These are phyloP conservation scores for Sporisorium exsertum DNA, from an alignment of 1,284 basidiomycete genomes.

Conservation along the genomic window DNA sequence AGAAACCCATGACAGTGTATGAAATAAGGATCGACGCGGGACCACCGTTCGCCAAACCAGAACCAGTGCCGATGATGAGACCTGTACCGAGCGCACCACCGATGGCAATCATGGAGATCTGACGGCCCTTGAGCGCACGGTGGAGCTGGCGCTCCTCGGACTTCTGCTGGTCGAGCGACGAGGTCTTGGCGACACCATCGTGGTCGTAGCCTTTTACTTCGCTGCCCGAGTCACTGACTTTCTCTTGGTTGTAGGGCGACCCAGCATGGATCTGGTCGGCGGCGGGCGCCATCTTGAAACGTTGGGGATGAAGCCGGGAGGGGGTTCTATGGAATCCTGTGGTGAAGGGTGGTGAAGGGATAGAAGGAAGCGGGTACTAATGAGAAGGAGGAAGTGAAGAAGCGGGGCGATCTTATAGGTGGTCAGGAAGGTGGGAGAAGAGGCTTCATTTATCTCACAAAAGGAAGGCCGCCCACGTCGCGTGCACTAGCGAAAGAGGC, in stretches of 20 bases:
- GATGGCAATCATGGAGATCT: conserved; percentile 76
- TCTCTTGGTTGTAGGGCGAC: conserved; percentile 27
- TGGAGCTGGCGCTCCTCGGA: conserved; percentile 54
- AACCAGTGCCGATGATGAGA: conserved; percentile 78
- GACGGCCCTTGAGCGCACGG: conserved; percentile 72
- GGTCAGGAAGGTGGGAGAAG: background rate
- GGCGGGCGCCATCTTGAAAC: conserved; percentile 9
- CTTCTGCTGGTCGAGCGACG: conserved; percentile 19
- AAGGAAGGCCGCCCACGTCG: background rate
- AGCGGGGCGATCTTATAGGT: background rate
- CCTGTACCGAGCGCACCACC: conserved; percentile 73
- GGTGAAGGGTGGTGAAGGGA: too few species aligned
- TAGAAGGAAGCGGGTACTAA: background rate
- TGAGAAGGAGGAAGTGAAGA: background rate
- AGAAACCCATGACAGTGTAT: conserved; percentile 68
- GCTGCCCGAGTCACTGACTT: conserved; percentile 21
- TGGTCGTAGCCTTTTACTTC: conserved; percentile 35
- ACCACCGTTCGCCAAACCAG: conserved; percentile 70
- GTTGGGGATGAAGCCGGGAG: background rate
- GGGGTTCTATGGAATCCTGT: background rate
- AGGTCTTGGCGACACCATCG: conserved; percentile 16
- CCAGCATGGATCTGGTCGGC: conserved; percentile 18
- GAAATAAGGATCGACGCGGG: conserved; percentile 71
- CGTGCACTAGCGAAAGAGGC: conserved; percentile 6
- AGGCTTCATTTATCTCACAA: background rate